Evolutionary conservation across 768 basidiomycete species (phyloP), one percentile per base, ranked within the genome.

Genomic region (Tricholoma sp.): DNA sequence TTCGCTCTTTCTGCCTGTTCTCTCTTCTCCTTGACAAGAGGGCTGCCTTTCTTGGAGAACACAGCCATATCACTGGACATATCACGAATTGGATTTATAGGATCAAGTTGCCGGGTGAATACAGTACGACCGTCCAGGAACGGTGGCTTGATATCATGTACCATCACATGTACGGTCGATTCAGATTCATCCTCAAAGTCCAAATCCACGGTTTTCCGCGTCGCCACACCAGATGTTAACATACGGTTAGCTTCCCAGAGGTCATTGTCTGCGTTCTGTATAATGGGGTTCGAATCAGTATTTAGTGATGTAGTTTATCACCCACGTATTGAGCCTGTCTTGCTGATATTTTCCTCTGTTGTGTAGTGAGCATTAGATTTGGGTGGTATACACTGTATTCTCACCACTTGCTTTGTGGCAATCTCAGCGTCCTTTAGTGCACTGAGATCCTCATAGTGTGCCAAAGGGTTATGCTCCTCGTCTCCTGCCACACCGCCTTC

Each of bases 191-290:
- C 96, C 65, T 96, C 93, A 63, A 98, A 94, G 65, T 98, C 95
- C 20, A 95, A 78, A 67, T 99, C 94, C 49, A 99, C 81, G 3
- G 83, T 77, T 61, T 85, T 89, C 33, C 91, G 87, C 8, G 91
- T 91, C 1, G 92, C 91, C 17, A 98, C 89, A 65, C 97, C 97
- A 2, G 97, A 98, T 0, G 92, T 93, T 9, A 93, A 77, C 89
- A 99, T 95, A 66, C 96, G 91, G 67, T 98, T 98, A 7, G 91
- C 91, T 76, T 99, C 97, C 97, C 97, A 99, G 10, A 96, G 75
- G 65, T 99, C 97, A 65, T 97, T 98, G 70, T 99, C 97, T 20
- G 93, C 93, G 64, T 98, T 98, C 91, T 95, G 66, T 4, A 6
- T 8, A 6, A 49, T 17, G 10, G n/a, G 29, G 32, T 47, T 29